Evolutionary conservation across 1,139 yeast species (phyloP).

Genomic region (Candida neerlandica): DNA sequence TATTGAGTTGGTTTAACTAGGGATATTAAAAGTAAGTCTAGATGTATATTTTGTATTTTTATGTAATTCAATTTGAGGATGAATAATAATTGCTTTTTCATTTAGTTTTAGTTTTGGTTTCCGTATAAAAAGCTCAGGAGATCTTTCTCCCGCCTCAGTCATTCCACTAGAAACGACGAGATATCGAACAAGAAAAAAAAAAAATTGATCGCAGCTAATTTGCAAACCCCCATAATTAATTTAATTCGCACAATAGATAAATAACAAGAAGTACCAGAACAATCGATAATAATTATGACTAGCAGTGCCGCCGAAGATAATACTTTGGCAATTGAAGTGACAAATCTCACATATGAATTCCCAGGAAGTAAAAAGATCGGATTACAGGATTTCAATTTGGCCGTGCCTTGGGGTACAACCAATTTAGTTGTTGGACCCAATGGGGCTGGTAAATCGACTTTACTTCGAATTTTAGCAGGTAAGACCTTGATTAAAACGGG

Average conservation of each 20-base stretch:
- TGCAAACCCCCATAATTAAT: no score
- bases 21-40: background rate
- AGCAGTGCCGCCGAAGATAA: constrained; percentile 10
- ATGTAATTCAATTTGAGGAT: constrained; percentile 2
- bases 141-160: no score
- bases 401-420: constrained; percentile 71
- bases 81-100: no score
- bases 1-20: constrained; percentile 29
- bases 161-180: no score
- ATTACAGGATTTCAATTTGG: constrained; percentile 59
- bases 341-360: constrained; percentile 69
- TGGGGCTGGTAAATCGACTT: constrained; percentile 96
- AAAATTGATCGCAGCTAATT: background rate
- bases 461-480: constrained; percentile 83
- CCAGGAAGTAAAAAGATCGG: constrained; percentile 67
- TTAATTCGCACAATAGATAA: background rate
- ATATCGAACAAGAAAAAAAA: background rate
- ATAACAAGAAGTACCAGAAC: background rate
- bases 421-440: constrained; percentile 87
- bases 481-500: constrained; percentile 84
- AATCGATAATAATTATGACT: background rate
- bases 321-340: constrained; percentile 62
- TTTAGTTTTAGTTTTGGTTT: no score
- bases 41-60: background rate
- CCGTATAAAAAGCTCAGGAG: no score